Base-by-base conservation (phyloP, 176 grass and related monocot genomes). In the Raddia distichophylla region DNA sequence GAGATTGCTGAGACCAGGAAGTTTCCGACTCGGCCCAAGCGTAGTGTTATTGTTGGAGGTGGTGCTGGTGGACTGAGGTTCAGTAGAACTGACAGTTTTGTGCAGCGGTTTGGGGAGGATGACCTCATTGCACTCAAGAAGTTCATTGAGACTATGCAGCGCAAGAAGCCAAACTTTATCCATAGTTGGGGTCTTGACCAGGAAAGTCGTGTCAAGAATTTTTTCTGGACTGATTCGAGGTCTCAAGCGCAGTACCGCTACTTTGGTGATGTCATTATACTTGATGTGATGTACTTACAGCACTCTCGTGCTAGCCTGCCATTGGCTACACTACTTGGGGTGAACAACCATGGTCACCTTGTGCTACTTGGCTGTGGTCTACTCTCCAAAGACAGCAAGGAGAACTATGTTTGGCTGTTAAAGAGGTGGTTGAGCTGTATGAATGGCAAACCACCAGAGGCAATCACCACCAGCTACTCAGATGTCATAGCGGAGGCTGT, bases 281-380 rank as follows among this genome's bases (percentile, higher is more conserved):
- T 97, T 70, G 94, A 97, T 3, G 80, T 90, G n/a, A 84, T 93
- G 68, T 93, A 91, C 67, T 81, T 97, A 42, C 87, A 90, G n/a
- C 91, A 92, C 35, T 53, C 75, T 47, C 73, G 68, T 14, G 64
- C 76, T 42, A 91, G 50, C 46, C 74, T 89, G 55, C 86, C 88
- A 18, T 74, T 97, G 43, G 91, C 85, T 49, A 85, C 91, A 33
- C 60, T 97, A 59, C 83, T 97, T 82, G 94, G 94, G 15, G 87
- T 97, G 73, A 97, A 97, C 69, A 90, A 93, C 58, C 94, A 97
- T n/a, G 94, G 94, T 2, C 94, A 97, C 52, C 89, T 93, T 34
- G 89, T 97, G 49, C 76, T 91, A 68, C 85, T 97, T 68, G 91
- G 91, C 5, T 97, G 94, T 61, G 91, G 78, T 46, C 73, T 97